Evolutionary conservation across 2,329 filamentous ascomycete species (phyloP), one percentile per base, ranked within the genome.

Genomic region (Aspergillus neoniger): DNA sequence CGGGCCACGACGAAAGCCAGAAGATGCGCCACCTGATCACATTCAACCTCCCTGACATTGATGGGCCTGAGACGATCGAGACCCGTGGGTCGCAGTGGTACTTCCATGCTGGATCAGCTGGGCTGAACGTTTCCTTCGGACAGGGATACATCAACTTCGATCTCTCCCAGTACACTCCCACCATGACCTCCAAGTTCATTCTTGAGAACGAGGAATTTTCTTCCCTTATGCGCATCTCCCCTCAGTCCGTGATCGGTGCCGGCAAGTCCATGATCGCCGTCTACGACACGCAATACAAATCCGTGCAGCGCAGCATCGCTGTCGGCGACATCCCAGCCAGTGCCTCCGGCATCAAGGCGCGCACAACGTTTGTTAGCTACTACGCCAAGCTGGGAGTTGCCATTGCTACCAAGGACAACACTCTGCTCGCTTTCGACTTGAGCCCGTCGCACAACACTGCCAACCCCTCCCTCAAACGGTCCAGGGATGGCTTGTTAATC

Each of bases 221-320:
- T 1, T 80, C 78, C 2, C 65, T 78, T 32, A 74, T 80, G 71
- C 77, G 78, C 30, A 71, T 80, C 44, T 79, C 79, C 5, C 70
- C 77, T 5, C 74, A 77, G 49, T 75, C 75, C 14, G 73, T 81
- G 12, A 77, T 80, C 55, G 77, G 70, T 8, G 76, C 76, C 8
- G 75, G 73, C 23, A 67, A 76, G 41, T 78, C 77, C 15, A 68
- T 76, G n/a, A 67, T 82, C 23, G 77, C 76, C 2, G 65, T 82
- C 6, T 79, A 80, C 57, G 79, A 81, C 64, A 76, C 79, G n/a
- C 76, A 79, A 51, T 82, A 79, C 63, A 74, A 77, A 62, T 80
- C 80, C 1, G 70, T 81, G 14, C 79, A 81, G 63, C 75, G 77
- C 55, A 76, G 75, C 56, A 75, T 79, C 55, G 62, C 74, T 14